Evolutionary conservation across 805 yeast species (phyloP), one percentile per base, ranked within the genome.

Genomic region (Candida ponderosae): DNA sequence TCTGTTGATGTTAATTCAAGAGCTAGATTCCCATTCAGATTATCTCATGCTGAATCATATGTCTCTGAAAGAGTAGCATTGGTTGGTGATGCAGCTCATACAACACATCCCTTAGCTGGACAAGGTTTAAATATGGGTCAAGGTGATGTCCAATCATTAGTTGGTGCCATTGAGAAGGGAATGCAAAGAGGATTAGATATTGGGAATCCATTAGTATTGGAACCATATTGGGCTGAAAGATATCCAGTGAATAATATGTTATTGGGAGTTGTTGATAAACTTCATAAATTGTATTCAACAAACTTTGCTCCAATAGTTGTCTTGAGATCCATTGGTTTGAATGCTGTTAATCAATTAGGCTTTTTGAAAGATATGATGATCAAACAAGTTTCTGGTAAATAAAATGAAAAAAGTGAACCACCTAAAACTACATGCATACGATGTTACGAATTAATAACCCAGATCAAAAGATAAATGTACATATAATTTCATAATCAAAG

Each of bases 71-170:
- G 97, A 46, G 72, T 90, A 23, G 97, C 97, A 0, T 63, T 93
- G n/a, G 84, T 90, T 9, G 98, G 98, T 19, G 98, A 93, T 60
- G 97, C 98, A 2, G 97, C 97, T 0, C 98, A 93, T 51, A 82
- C 97, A 0, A 86, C 96, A 2, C 97, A 93, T 57, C 98, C 98
- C 3, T 68, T 93, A 41, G 97, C 97, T 4, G 98, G 98, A 9
- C 98, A 93, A 61, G 98, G 98, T 19, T 71, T 93, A 39, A 93
- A 93, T 59, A 88, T 90, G 96, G 98, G 98, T 17, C 97, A 89
- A 57, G 80, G 82, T 20, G 98, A 93, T 56, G 96, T 86, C 2
- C 78, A 79, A 40, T 65, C 79, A 2, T 66, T 93, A 23, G 77
- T 81, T 1, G 63, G 55, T 2, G 84, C 90, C 0, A 52, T 93